Evolutionary conservation across 2,329 filamentous ascomycete genomes (phyloP).

Genomic region (Hypoxylon sp.): DNA sequence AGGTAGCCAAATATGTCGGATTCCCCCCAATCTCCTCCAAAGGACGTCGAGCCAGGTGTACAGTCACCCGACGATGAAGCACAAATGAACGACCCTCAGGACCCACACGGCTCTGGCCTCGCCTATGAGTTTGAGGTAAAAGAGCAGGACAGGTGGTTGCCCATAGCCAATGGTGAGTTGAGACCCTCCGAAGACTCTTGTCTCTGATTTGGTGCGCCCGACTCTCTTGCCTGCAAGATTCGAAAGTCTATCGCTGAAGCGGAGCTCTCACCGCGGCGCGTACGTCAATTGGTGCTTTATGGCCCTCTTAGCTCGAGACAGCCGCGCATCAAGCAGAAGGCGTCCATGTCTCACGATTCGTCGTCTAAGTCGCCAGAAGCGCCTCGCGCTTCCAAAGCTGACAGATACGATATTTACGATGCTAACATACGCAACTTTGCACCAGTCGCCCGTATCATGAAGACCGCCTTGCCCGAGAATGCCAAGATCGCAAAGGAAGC

Average conservation of each 20-base stretch:
- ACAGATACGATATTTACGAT: conserved; percentile 74
- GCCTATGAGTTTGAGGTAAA: conserved; percentile 98
- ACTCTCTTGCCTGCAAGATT: conserved; percentile 56
- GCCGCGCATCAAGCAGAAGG: conserved; percentile 55
- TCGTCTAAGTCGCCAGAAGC: conserved; percentile 66
- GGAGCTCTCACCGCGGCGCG: conserved; percentile 56
- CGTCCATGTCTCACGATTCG: conserved; percentile 72
- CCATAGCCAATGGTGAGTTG: conserved; percentile 99
- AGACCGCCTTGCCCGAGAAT: conserved; percentile 95
- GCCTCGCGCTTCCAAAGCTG: conserved; percentile 63
- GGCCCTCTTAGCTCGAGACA: conserved; percentile 60
- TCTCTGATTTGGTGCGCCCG: conserved; percentile 68
- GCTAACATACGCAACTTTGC: conserved; percentile 96
- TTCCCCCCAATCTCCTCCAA: conserved; percentile 86
- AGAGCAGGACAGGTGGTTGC: conserved; percentile 99
- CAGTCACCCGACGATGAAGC: conserved; percentile 94
- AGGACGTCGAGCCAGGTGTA: conserved; percentile 94
- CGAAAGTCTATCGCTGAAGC: conserved; percentile 65
- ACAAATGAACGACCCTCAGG: conserved; percentile 90
- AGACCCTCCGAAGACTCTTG: conserved; percentile 53
- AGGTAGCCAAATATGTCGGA: conserved; percentile 92
- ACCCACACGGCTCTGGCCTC: conserved; percentile 81
- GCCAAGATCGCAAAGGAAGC: conserved; percentile 99
- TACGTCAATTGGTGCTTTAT: conserved; percentile 56
- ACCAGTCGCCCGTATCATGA: conserved; percentile 99